phyloP scores from a whole-genome alignment of 2,329 filamentous ascomycete genomes.

The Aspergillus clavatus region DNA sequence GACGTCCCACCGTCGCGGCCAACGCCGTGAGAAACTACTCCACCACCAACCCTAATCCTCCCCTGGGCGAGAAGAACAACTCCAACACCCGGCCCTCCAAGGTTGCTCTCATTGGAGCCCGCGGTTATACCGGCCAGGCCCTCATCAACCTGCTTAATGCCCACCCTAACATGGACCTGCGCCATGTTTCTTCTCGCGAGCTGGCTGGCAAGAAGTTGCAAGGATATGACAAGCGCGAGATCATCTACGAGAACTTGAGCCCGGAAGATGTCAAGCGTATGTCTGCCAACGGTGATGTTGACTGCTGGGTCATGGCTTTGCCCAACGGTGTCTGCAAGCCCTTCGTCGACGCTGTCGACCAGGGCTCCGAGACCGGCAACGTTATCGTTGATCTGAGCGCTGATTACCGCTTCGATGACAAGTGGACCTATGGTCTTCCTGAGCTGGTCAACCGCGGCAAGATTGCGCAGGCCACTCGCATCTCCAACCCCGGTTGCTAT shows the following conservation, averaged over 20 bases:
- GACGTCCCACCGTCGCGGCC: conserved; percentile 26
- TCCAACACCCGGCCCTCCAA: conserved; percentile 74
- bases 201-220: conserved; percentile 79
- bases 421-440: conserved; percentile 86
- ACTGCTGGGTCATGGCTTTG: conserved; percentile 97
- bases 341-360: conserved; percentile 81
- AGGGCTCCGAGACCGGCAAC: conserved; percentile 62
- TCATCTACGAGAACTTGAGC: conserved; percentile 85
- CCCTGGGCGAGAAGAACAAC: conserved; percentile 80
- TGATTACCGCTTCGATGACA: conserved; percentile 83
- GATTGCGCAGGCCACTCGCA: conserved; percentile 73
- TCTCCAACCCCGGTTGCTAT: conserved; percentile 92
- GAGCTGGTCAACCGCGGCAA: conserved; percentile 73
- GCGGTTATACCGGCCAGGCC: conserved; percentile 90
- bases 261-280: conserved; percentile 82
- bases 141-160: conserved; percentile 80
- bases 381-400: conserved; percentile 93
- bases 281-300: conserved; percentile 77
- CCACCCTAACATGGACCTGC: conserved; percentile 85
- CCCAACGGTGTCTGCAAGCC: conserved; percentile 94
- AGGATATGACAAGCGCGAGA: conserved; percentile 85
- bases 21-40: conserved; percentile 37
- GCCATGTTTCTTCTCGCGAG: conserved; percentile 89
- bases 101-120: conserved; percentile 82
- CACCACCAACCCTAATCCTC: conserved; percentile 74